phyloP scores from a whole-genome alignment of 192 early-diverging fungal species.

The Coemansia sp. region DNA sequence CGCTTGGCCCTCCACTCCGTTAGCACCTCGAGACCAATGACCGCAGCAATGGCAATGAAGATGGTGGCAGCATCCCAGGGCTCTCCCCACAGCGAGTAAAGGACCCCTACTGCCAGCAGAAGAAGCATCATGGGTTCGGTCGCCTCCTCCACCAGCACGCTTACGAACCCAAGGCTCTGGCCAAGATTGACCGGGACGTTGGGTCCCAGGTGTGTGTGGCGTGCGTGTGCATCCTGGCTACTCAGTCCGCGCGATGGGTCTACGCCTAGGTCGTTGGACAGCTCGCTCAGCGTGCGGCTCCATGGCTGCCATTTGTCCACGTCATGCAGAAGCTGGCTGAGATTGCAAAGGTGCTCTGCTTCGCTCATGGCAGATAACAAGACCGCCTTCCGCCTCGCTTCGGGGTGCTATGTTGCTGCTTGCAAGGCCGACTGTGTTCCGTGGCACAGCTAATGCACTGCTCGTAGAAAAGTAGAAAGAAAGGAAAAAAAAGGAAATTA shows the following conservation, averaged over 20 bases:
- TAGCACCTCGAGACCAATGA: constrained; percentile 20
- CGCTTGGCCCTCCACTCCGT: constrained; percentile 40
- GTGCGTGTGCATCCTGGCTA: constrained; percentile 24
- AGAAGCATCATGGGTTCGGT: constrained; percentile 40
- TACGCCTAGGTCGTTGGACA: constrained; percentile 37
- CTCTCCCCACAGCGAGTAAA: constrained; percentile 50
- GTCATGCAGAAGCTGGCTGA: constrained; percentile 24
- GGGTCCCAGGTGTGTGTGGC: constrained; percentile 26
- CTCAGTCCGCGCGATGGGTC: constrained; percentile 43
- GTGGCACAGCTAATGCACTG: not conserved
- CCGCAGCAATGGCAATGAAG: constrained; percentile 17
- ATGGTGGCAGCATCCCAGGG: constrained; percentile 35
- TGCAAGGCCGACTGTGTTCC: not conserved
- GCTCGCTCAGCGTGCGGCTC: constrained; percentile 30
- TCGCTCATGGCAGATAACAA: constrained; percentile 21
- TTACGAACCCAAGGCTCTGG: constrained; percentile 14
- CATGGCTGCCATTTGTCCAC: constrained; percentile 39
- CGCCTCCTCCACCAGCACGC: constrained; percentile 18
- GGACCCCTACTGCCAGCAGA: constrained; percentile 23
- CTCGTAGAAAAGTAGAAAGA: not conserved
- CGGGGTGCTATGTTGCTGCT: not conserved
- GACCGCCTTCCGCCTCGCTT: not conserved
- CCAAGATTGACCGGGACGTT: constrained; percentile 35
- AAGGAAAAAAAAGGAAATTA: not conserved
- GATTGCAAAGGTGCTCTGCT: constrained; percentile 26